A percentile compares a stretch with the other conserved stretches of the same genome.
Evolutionary conservation across 345 rosid genomes (phyloP).

Genomic region (Bruguiera parviflora): DNA sequence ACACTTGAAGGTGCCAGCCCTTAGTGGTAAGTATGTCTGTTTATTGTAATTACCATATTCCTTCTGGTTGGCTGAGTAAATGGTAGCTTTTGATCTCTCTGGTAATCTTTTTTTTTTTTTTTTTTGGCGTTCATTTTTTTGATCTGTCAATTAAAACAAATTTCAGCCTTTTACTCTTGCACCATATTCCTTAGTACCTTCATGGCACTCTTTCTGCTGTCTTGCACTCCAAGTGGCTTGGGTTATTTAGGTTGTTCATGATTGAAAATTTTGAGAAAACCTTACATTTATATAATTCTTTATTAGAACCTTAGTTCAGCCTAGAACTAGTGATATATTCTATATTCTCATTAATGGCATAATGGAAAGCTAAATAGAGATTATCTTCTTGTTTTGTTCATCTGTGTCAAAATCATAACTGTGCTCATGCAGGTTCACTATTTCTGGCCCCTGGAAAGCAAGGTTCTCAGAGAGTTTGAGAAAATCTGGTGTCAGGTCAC

Average conservation of each 20-base stretch:
- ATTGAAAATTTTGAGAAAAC: background rate
- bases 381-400: background rate
- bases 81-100: background rate
- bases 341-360: too few relatives aligned
- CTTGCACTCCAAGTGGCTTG: background rate
- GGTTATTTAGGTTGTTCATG: background rate
- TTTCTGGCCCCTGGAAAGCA: constrained; percentile 65
- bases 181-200: background rate
- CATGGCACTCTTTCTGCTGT: background rate
- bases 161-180: background rate
- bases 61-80: background rate
- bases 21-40: background rate
- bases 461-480: constrained; percentile 51
- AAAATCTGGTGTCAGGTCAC: constrained; percentile 65
- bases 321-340: too few relatives aligned
- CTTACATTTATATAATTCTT: too few relatives aligned
- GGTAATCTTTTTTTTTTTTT: background rate
- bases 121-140: background rate
- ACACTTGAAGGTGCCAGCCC: background rate
- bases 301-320: too few relatives aligned
- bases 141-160: background rate
- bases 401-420: constrained; percentile 23
- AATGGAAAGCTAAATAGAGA: background rate
- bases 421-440: constrained; percentile 54
- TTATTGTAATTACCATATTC: background rate